Evolutionary conservation across 306 rosid genomes (phyloP), one percentile per base, ranked within the genome.

Genomic region (Trifolium pratense): DNA sequence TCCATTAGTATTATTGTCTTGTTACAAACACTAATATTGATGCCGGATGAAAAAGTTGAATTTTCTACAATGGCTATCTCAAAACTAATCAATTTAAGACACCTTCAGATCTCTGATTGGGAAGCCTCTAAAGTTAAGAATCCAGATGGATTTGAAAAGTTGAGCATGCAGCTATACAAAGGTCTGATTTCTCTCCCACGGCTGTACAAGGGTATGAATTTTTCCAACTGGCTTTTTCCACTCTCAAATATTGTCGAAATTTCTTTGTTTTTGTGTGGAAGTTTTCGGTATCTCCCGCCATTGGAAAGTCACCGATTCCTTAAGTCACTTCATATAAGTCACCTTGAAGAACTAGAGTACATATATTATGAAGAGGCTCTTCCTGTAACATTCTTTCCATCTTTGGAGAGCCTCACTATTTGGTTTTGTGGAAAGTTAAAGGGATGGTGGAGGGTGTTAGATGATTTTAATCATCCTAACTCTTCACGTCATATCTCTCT

Each of bases 381-480:
- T 5, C 18, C 18, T 15, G 6, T 4, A 48, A 15, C 18, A 48
- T 48, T 48, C 53, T 48, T 75, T 32, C 84, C 75, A 48, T 75
- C 81, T 40, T 26, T 71, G 31, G 39, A 57, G 56, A 39, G 12
- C 2, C 76, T 71, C 56, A 10, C 2, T 3, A 6, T 66, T 0
- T 0, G 0, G 0, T 0, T 0, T 0, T 81, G 81, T 29, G 21
- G 23, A 0, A 37, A 36, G 12, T 66, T 81, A 0, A 71, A 52
- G 43, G 81, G 84, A 7, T 81, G 84, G 84, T 23, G 63, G 63
- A 65, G 48, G 36, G 20, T 5, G 14, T 49, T 20, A 3, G 36
- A 65, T 40, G 71, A 21, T 39, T 5, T 5, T 3, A 43, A 3
- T 43, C 49, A 43, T 43, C 49, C 49, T 43, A 12, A 42, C 1